Evolutionary conservation across 805 yeast genomes (phyloP).

Genomic region (Cyberlindnera petersonii): DNA sequence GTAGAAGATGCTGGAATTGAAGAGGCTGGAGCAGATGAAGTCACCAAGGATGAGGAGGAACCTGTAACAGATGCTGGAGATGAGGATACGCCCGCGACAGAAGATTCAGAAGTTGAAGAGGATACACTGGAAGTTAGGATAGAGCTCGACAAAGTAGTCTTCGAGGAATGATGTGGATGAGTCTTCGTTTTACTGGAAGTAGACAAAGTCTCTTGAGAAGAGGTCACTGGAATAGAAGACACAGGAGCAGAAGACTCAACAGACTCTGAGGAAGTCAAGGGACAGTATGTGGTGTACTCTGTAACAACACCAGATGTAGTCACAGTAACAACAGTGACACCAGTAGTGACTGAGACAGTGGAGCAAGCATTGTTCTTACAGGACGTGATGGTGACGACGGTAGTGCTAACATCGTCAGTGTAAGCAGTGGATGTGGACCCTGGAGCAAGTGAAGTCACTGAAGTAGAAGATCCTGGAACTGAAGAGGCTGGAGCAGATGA

Average conservation of each 20-base stretch:
- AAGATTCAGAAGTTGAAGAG: constrained; percentile 1
- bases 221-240: neutral
- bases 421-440: constrained; percentile 18
- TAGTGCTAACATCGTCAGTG: constrained; percentile 17
- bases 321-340: constrained; percentile 30
- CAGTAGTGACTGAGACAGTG: constrained; percentile 25
- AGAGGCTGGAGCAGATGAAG: neutral
- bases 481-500: constrained; percentile 1
- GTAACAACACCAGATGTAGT: constrained; percentile 32
- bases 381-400: constrained; percentile 29
- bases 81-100: no score
- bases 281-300: constrained; percentile 40
- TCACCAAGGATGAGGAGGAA: neutral
- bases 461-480: no score
- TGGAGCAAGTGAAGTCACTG: no score
- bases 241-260: neutral
- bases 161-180: no score
- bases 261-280: constrained; percentile 24
- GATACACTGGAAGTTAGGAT: neutral
- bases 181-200: no score
- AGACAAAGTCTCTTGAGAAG: neutral
- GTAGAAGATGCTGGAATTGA: neutral
- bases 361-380: constrained; percentile 29
- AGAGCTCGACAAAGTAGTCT: no score
- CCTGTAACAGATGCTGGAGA: no score